These are phyloP conservation scores for Sporothrix euskadiensis DNA, from an alignment of 2,329 filamentous ascomycete genomes.

Conservation along the genomic window DNA sequence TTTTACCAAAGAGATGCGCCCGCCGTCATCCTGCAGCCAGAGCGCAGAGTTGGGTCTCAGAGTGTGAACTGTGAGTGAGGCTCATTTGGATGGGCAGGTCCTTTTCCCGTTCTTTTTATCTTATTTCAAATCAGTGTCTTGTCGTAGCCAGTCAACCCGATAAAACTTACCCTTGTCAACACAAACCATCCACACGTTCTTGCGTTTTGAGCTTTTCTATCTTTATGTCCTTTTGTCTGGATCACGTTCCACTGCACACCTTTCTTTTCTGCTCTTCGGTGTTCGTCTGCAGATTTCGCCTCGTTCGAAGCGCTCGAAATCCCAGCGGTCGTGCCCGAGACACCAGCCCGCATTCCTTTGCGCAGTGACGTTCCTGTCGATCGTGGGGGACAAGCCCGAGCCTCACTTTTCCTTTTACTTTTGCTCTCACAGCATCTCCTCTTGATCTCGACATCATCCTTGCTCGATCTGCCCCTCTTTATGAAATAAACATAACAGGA, in stretches of 20 bases:
- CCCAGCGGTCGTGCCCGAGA: conserved; percentile 13
- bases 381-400: conserved; percentile 1
- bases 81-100: background rate
- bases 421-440: background rate
- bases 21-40: conserved; percentile 6
- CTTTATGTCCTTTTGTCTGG: background rate
- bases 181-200: background rate
- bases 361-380: conserved; percentile 1
- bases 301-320: background rate
- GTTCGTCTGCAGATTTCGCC: background rate
- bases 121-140: background rate
- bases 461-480: background rate
- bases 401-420: background rate
- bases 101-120: background rate
- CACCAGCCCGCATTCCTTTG: conserved; percentile 20
- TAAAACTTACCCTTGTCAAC: conserved; percentile 9
- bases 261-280: background rate
- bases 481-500: background rate
- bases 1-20: background rate
- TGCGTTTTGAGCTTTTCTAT: background rate
- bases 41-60: background rate
- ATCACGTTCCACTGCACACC: background rate
- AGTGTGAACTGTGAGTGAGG: background rate
- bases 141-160: background rate
- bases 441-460: background rate